These are phyloP conservation scores for Trametes polyzona DNA, from an alignment of 1,284 basidiomycete species.

Conservation along the genomic window DNA sequence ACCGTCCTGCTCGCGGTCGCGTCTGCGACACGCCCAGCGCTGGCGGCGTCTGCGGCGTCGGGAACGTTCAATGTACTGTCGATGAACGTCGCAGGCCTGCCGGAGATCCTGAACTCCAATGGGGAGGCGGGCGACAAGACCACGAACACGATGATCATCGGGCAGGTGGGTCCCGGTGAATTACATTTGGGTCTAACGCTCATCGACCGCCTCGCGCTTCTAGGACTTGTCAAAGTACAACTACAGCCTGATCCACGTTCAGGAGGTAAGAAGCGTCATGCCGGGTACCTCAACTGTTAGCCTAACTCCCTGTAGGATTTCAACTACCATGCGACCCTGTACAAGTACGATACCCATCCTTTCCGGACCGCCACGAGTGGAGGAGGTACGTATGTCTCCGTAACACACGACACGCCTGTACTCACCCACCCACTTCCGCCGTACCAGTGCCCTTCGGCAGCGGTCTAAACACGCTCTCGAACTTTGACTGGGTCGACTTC, in stretches of 20 bases:
- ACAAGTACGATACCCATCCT: slow-evolving; percentile 13
- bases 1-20: background rate
- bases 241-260: slow-evolving; percentile 14
- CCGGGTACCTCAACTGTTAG: no score
- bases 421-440: background rate
- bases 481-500: slow-evolving; percentile 18
- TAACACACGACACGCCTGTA: background rate
- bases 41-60: background rate
- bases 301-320: slow-evolving; percentile 8
- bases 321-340: slow-evolving; percentile 18
- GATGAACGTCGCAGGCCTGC: slow-evolving; percentile 17
- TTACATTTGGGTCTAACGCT: background rate
- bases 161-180: background rate
- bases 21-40: background rate
- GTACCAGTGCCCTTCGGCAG: slow-evolving; percentile 4
- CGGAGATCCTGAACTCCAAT: slow-evolving; percentile 6
- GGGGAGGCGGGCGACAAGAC: slow-evolving; percentile 14
- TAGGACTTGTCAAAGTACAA: slow-evolving; percentile 2
- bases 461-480: slow-evolving; percentile 16
- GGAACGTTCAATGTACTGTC: slow-evolving; percentile 8
- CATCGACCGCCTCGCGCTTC: background rate
- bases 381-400: background rate
- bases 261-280: background rate
- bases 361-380: slow-evolving; percentile 18
- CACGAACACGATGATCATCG: slow-evolving; percentile 9